phyloP scores from a whole-genome alignment of 345 rosid genomes.

The Raphanus sativus region DNA sequence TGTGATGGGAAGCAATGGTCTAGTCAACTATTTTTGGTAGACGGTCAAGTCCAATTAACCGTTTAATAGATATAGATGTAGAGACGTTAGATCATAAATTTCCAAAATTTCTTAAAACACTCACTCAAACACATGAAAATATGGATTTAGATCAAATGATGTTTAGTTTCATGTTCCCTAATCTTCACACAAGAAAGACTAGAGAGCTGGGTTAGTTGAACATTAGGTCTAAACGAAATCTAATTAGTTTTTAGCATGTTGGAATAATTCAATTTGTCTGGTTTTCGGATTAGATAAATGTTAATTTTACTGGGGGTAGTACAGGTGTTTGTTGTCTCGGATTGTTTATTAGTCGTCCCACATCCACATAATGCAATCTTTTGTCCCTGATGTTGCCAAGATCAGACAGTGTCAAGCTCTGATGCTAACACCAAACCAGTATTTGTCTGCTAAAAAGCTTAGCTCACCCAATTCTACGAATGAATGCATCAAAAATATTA shows the following conservation, averaged over 20 bases:
- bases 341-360: neutral
- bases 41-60: neutral
- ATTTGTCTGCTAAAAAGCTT: conserved; percentile 6
- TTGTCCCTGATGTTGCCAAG: neutral
- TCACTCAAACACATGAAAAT: neutral
- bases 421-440: neutral
- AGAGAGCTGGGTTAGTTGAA: conserved; percentile 9
- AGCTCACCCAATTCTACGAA: neutral
- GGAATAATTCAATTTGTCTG: neutral
- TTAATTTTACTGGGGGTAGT: neutral
- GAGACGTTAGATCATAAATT: neutral
- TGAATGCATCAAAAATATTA: neutral
- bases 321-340: neutral
- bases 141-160: neutral
- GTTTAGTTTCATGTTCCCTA: conserved; percentile 1
- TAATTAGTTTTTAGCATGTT: conserved; percentile 9
- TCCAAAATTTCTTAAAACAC: neutral
- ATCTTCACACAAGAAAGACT: neutral
- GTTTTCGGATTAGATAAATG: neutral
- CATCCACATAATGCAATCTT: conserved; percentile 19
- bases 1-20: neutral
- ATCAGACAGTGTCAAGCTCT: conserved; percentile 5
- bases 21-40: neutral
- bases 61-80: neutral
- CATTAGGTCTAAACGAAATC: conserved; percentile 4